Base-by-base conservation (phyloP, 2,329 filamentous ascomycete genomes). In the Penicillium oxalicum region DNA sequence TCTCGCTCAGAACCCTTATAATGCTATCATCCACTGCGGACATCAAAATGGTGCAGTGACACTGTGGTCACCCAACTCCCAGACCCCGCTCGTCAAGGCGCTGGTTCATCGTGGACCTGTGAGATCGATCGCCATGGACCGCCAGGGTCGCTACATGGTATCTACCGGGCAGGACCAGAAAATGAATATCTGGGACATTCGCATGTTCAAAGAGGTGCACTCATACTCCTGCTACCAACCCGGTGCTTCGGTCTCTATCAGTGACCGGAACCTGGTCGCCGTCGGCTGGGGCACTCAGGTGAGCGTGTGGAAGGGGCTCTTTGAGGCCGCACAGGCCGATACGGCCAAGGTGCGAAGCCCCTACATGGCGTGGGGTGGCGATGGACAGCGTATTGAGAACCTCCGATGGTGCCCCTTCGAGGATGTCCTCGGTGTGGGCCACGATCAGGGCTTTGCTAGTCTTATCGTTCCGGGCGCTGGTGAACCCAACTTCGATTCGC, bases 31-130 rank as follows among this genome's bases (percentile, higher is more conserved):
- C 42, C 90, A 97, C 61, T 82, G 91, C 53, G 93, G 93, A 8
- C 91, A 97, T 65, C 90, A 95, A 64, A 97, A 97, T 64, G 93
- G 93, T 49, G 87, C 88, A 2, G 90, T 98, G 33, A 93, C 89
- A 2, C 74, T 98, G 39, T 98, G 93, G 93, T 96, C 91, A 2
- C 93, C 93, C 2, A 98, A 95, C 70, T 86, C 84, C 26, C 80
- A 84, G 47, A 87, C 88, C 0, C 87, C 93, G 0, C 78, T 96
- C 6, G 91, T 96, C 43, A 97, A 96, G 70, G 80, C 97, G 34
- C 79, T 96, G 34, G 88, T 89, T 11, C 91, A 98, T 70, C 81
- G 82, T 49, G 93, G 93, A 4, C 93, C 93, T 0, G 90, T 98
- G 3, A 83, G 91, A 47, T 84, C 87, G 9, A 68, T 96, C 42